Evolutionary conservation across 2,329 filamentous ascomycete genomes (phyloP).

Genomic region (Pseudogymnoascus sp.): DNA sequence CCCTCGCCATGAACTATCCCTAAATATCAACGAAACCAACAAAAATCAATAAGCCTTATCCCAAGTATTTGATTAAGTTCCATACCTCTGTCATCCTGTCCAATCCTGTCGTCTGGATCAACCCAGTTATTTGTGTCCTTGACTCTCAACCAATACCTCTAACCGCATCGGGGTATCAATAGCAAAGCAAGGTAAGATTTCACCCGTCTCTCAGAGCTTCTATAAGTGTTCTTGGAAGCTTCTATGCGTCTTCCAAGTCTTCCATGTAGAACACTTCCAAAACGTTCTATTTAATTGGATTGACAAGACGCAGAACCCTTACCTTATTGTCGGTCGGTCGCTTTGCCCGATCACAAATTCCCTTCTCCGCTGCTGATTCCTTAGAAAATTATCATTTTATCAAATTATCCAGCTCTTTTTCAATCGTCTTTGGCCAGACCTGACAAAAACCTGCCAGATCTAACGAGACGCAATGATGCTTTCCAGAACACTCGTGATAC

Average conservation of each 20-base stretch:
- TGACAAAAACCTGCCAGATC: neutral
- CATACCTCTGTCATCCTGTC: neutral
- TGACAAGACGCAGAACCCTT: neutral
- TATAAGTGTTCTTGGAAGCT: slow-evolving; percentile 5
- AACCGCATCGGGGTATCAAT: slow-evolving; percentile 4
- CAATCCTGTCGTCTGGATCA: neutral
- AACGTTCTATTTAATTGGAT: neutral
- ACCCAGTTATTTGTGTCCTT: neutral
- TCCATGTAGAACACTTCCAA: neutral
- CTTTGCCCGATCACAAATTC: neutral
- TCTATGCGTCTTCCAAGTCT: neutral
- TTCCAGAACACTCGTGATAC: neutral
- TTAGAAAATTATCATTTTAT: neutral
- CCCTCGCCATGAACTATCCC: neutral
- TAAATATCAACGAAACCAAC: neutral
- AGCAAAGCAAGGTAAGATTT: slow-evolving; percentile 3
- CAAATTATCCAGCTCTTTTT: neutral
- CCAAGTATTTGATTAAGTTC: neutral
- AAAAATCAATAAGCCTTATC: neutral
- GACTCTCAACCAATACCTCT: slow-evolving; percentile 1
- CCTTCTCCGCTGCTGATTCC: neutral
- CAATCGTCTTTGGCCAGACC: neutral
- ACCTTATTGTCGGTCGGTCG: neutral
- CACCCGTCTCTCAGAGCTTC: neutral
- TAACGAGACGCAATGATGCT: neutral